Evolutionary conservation across 75 land plant genomes (phyloP).

Genomic region (Cupressus sempervirens): DNA sequence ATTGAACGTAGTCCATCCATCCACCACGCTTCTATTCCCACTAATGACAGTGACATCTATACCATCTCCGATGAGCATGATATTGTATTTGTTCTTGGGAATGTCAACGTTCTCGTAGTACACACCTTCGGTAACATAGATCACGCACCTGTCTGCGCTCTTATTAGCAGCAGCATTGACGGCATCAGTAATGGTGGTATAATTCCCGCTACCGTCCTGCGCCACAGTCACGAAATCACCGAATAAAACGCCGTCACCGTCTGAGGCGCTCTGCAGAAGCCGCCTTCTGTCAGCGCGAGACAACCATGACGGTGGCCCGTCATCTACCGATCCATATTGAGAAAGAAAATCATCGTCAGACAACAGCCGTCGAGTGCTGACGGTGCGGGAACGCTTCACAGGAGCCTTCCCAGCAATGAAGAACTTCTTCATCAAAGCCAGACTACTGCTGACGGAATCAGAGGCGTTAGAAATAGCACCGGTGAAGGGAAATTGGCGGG

Average conservation of each 20-base stretch:
- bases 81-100: slow-evolving; percentile 38
- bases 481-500: not conserved
- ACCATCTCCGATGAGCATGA: slow-evolving; percentile 70
- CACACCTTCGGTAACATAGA: slow-evolving; percentile 50
- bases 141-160: slow-evolving; percentile 14
- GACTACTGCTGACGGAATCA: slow-evolving; percentile 32
- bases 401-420: slow-evolving; percentile 13
- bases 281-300: not conserved
- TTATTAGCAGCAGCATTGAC: slow-evolving; percentile 27
- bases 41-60: slow-evolving; percentile 56
- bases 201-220: slow-evolving; percentile 64
- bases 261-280: not conserved
- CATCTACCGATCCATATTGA: not conserved
- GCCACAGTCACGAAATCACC: slow-evolving; percentile 37
- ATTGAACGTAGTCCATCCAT: slow-evolving; percentile 69
- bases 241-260: not conserved
- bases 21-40: slow-evolving; percentile 48
- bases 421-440: slow-evolving; percentile 46
- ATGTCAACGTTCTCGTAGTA: slow-evolving; percentile 57
- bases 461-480: slow-evolving; percentile 11
- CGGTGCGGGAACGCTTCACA: not conserved
- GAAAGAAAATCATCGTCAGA: not conserved
- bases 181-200: slow-evolving; percentile 49
- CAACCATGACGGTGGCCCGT: not conserved
- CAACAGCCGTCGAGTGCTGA: not conserved